Evolutionary conservation across 2,329 filamentous ascomycete species (phyloP).

Genomic region (Cordyceps militaris): DNA sequence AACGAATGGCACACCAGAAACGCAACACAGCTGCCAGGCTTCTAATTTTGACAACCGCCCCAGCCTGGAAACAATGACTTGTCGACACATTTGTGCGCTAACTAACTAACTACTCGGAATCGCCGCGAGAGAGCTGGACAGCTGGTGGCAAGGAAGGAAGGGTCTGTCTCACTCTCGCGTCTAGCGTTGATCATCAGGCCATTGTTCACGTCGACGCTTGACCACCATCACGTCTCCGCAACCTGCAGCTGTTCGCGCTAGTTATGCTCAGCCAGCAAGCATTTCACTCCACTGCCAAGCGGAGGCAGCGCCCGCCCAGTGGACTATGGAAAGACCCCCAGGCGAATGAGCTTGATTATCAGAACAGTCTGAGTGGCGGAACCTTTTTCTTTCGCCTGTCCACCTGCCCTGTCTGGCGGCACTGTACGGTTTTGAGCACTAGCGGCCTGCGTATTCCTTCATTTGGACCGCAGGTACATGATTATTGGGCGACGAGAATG

Average conservation of each 20-base stretch:
- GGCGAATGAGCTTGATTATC: not conserved
- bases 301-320: not conserved
- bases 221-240: not conserved
- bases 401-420: not conserved
- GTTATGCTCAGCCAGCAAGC: not conserved
- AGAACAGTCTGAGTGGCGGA: not conserved
- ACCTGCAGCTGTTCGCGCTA: not conserved
- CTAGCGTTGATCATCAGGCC: not conserved
- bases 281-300: not conserved
- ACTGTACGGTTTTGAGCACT: conserved; percentile 2
- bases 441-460: conserved; percentile 7
- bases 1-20: not conserved
- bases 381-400: not conserved
- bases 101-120: not conserved
- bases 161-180: conserved; percentile 4
- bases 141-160: not conserved
- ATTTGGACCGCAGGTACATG: conserved; percentile 10
- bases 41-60: conserved; percentile 1
- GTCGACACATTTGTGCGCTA: not conserved
- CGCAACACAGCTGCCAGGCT: not conserved
- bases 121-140: not conserved
- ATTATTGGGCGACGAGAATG: conserved; percentile 4
- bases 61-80: not conserved
- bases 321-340: not conserved
- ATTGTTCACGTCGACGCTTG: not conserved